A percentile compares a stretch with the other conserved stretches of the same genome.
phyloP scores from a whole-genome alignment of 2,329 filamentous ascomycete species.

The Neonectria ditissima region DNA sequence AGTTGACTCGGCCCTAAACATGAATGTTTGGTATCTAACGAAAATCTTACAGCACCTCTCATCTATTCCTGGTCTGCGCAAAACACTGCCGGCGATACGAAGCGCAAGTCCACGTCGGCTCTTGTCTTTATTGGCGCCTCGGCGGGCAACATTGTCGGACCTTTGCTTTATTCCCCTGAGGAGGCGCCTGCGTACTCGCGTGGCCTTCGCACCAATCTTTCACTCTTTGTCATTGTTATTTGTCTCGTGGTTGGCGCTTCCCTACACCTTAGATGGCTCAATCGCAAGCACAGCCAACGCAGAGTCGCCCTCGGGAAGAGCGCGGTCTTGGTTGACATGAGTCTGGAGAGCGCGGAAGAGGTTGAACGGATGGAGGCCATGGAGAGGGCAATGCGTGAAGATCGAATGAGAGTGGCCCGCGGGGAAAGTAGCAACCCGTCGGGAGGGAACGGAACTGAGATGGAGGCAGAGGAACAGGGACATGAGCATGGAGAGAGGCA shows the following conservation, averaged over 20 bases:
- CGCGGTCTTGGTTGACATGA: conserved; percentile 68
- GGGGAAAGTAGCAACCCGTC: conserved; percentile 22
- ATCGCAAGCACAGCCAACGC: conserved; percentile 64
- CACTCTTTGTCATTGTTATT: conserved; percentile 71
- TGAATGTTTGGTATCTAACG: conserved; percentile 26
- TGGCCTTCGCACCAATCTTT: conserved; percentile 70
- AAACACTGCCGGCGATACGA: conserved; percentile 77
- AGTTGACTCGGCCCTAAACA: conserved; percentile 42
- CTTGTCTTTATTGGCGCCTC: conserved; percentile 74
- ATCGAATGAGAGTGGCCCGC: conserved; percentile 9
- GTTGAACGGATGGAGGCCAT: conserved; percentile 51
- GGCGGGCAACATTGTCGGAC: conserved; percentile 74
- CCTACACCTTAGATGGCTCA: conserved; percentile 64
- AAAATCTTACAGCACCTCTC: conserved; percentile 57
- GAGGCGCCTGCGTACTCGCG: conserved; percentile 55
- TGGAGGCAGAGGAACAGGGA: conserved; percentile 23
- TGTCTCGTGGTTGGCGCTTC: conserved; percentile 58
- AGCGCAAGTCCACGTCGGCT: conserved; percentile 74
- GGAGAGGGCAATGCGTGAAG: conserved; percentile 37
- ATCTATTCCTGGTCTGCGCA: conserved; percentile 72
- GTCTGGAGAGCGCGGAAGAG: conserved; percentile 64
- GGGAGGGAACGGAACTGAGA: conserved; percentile 20
- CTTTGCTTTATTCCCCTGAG: conserved; percentile 71
- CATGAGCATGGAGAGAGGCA: conserved; percentile 23
- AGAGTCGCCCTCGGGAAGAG: conserved; percentile 70